phyloP scores from a whole-genome alignment of 768 basidiomycete species.

The Naematelia encephala region DNA sequence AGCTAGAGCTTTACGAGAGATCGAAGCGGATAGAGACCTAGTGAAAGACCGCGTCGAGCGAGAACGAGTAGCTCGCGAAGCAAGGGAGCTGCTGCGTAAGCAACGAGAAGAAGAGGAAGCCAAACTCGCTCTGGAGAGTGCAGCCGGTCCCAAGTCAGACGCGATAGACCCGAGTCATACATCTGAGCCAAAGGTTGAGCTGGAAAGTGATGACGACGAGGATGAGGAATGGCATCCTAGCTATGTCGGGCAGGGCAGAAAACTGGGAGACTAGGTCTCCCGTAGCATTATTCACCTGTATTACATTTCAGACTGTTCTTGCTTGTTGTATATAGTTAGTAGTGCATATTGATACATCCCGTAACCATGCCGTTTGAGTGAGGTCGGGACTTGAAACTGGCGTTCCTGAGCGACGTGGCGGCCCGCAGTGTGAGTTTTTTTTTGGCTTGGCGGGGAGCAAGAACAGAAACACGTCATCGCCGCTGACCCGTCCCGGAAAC shows the following conservation, averaged over 20 bases:
- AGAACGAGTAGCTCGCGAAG: conserved; percentile 9
- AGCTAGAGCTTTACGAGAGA: conserved; percentile 27
- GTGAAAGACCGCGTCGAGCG: conserved; percentile 30
- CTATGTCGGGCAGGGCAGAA: neutral
- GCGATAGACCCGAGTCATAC: too few relatives aligned
- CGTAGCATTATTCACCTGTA: neutral
- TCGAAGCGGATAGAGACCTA: conserved; percentile 36
- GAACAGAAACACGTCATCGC: neutral
- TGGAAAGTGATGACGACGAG: neutral
- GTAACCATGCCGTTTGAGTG: too few relatives aligned
- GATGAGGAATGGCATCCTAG: neutral
- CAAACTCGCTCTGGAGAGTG: neutral
- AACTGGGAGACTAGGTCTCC: neutral
- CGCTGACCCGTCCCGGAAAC: neutral
- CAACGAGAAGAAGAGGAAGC: neutral
- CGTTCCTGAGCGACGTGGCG: too few relatives aligned
- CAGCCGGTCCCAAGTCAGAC: neutral
- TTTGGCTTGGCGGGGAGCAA: neutral
- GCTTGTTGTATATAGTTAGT: neutral
- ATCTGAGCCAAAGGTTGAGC: too few relatives aligned
- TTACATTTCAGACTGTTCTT: too few relatives aligned
- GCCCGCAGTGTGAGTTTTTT: too few relatives aligned
- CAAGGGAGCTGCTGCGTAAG: neutral
- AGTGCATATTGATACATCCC: too few relatives aligned
- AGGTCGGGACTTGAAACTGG: too few relatives aligned